Conservation (phyloP, 768 basidiomycete genomes). For the Omphalotus guepiniiformis region DNA sequence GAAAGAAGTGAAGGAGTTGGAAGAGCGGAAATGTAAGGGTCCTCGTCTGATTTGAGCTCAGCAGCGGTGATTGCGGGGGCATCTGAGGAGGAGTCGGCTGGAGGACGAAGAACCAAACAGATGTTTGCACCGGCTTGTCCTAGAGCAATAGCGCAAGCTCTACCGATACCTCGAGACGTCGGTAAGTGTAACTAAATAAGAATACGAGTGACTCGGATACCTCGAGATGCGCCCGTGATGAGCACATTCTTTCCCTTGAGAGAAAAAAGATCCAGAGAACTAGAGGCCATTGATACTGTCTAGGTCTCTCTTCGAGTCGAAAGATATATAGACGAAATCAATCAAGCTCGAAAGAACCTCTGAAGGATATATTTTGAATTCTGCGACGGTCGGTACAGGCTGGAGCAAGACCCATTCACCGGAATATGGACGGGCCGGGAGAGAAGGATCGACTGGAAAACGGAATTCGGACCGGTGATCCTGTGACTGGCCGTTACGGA, state of each 20-base stretch:
- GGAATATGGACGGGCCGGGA: background rate
- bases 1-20: conserved; percentile 10
- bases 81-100: conserved; percentile 9
- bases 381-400: background rate
- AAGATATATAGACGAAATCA: too few relatives aligned
- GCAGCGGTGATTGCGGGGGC: conserved; percentile 15
- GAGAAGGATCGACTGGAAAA: background rate
- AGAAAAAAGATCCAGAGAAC: conserved; percentile 60
- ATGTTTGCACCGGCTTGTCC: conserved; percentile 47
- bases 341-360: conserved; percentile 31
- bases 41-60: conserved; percentile 12
- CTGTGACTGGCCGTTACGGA: background rate
- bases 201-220: conserved; percentile 36
- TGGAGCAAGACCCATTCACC: background rate
- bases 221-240: conserved; percentile 78
- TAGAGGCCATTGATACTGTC: conserved; percentile 44
- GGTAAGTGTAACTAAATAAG: conserved; percentile 9
- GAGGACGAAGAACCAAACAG: conserved; percentile 39
- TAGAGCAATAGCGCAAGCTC: conserved; percentile 44
- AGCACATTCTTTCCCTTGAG: conserved; percentile 65
- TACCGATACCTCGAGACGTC: conserved; percentile 39
- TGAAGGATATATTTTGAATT: background rate
- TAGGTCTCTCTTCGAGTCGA: too few relatives aligned
- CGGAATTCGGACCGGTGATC: background rate
- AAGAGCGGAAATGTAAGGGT: conserved; percentile 2